These are phyloP conservation scores for Colletotrichum agaves DNA, from an alignment of 2,329 filamentous ascomycete genomes.

Conservation along the genomic window DNA sequence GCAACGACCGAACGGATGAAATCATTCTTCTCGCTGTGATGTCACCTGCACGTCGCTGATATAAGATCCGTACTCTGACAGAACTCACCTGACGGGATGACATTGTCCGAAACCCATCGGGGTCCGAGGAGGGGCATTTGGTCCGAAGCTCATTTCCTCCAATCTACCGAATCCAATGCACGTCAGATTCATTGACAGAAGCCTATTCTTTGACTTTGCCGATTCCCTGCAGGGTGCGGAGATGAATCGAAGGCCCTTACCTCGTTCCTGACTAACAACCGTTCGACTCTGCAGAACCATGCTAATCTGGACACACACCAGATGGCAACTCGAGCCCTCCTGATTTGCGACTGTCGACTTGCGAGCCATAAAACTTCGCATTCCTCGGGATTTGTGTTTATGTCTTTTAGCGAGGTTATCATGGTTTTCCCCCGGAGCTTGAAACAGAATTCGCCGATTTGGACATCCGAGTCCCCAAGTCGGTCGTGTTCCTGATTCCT, in stretches of 20 bases:
- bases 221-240: neutral
- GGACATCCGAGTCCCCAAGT: neutral
- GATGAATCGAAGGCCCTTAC: neutral
- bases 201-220: neutral
- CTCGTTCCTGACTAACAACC: neutral
- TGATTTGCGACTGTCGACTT: neutral
- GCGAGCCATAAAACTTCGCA: neutral
- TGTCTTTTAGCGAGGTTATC: neutral
- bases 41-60: neutral
- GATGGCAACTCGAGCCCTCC: neutral
- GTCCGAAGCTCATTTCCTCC: neutral
- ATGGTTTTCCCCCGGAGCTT: neutral
- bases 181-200: constrained; percentile 15
- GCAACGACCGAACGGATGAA: neutral
- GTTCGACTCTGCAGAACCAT: neutral
- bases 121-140: neutral
- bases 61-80: neutral
- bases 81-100: neutral
- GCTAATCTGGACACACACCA: neutral
- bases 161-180: constrained; percentile 2
- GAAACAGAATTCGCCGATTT: neutral
- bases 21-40: neutral
- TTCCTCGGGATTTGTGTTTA: neutral
- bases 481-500: neutral
- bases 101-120: neutral